Evolutionary conservation across 257 asterid species (phyloP).

Genomic region (Agastache rugosa): DNA sequence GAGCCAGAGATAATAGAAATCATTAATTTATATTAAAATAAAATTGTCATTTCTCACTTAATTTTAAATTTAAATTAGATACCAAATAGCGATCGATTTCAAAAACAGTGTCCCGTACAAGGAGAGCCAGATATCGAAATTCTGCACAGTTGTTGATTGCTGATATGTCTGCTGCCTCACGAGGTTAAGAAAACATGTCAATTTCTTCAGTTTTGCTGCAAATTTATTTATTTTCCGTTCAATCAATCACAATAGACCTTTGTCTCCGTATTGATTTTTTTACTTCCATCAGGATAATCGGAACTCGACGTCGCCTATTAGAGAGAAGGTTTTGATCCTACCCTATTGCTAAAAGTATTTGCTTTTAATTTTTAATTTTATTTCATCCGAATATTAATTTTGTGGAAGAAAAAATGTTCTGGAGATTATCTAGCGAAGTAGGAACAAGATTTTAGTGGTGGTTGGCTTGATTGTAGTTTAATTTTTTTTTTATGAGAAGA

Average conservation of each 20-base stretch:
- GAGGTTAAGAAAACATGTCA: not conserved
- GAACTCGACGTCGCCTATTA: not conserved
- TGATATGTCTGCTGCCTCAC: not conserved
- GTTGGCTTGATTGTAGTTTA: not conserved
- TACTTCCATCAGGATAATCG: not conserved
- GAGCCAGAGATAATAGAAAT: no score
- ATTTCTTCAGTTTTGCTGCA: not conserved
- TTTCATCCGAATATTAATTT: not conserved
- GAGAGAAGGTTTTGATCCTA: not conserved
- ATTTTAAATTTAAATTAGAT: no score
- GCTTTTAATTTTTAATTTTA: not conserved
- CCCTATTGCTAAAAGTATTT: not conserved
- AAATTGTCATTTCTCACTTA: no score
- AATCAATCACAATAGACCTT: not conserved
- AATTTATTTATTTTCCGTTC: not conserved
- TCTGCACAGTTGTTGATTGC: not conserved
- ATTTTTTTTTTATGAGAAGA: not conserved
- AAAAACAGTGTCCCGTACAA: no score
- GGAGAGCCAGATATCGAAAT: not conserved
- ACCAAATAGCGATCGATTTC: no score
- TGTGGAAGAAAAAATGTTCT: not conserved
- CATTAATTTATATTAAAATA: no score
- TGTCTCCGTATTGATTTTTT: not conserved
- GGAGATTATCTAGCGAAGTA: constrained; percentile 1
- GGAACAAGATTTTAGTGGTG: not conserved